phyloP scores from a whole-genome alignment of 148 eudicot genomes.

The Camellia japonica region DNA sequence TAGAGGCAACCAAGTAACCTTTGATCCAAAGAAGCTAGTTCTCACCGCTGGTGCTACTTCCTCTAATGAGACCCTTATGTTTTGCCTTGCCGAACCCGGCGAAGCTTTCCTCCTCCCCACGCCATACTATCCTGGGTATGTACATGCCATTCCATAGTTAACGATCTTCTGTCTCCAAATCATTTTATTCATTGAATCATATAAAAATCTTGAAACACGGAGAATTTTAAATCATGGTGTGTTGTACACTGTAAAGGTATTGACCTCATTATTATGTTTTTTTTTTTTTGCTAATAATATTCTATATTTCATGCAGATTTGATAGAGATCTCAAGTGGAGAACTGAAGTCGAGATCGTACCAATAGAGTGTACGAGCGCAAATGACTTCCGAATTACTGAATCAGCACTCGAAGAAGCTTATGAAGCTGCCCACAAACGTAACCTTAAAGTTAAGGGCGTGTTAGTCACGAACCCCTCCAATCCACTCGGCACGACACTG shows the following conservation, averaged over 20 bases:
- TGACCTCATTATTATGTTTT: too few species aligned
- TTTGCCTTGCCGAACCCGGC: slow-evolving; percentile 73
- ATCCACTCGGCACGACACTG: slow-evolving; percentile 60
- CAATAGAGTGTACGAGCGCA: slow-evolving; percentile 56
- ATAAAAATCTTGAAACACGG: too few species aligned
- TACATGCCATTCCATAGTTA: background rate
- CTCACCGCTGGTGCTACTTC: slow-evolving; percentile 86
- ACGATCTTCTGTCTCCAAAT: too few species aligned
- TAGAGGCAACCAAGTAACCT: slow-evolving; percentile 54
- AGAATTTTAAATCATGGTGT: too few species aligned
- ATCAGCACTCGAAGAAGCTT: slow-evolving; percentile 64
- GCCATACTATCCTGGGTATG: slow-evolving; percentile 82
- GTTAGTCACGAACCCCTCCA: slow-evolving; percentile 73
- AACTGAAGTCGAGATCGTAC: slow-evolving; percentile 67
- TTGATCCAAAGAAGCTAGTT: slow-evolving; percentile 63
- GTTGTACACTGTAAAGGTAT: too few species aligned
- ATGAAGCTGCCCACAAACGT: slow-evolving; percentile 44
- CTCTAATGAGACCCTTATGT: slow-evolving; percentile 75
- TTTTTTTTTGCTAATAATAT: background rate
- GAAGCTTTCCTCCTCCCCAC: slow-evolving; percentile 79
- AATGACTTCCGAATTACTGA: slow-evolving; percentile 55
- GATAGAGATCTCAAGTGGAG: slow-evolving; percentile 85
- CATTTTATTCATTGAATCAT: too few species aligned
- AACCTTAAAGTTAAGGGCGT: slow-evolving; percentile 64
- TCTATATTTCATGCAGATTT: slow-evolving; percentile 39